These are phyloP conservation scores for Chrysoporthe cubensis DNA, from an alignment of 2,329 filamentous ascomycete genomes.

Conservation along the genomic window DNA sequence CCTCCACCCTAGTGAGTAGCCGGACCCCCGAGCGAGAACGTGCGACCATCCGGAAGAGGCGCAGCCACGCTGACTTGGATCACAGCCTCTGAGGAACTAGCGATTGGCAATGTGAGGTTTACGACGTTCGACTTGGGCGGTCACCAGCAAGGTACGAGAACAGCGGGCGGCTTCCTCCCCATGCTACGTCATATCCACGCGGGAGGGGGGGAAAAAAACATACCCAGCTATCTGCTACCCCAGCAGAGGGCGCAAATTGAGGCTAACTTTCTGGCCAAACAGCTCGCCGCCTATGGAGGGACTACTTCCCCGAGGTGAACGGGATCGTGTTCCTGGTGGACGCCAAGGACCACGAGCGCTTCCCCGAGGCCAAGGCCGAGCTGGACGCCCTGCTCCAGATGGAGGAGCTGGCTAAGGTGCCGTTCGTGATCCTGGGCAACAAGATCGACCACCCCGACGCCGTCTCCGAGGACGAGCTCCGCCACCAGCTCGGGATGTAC, in stretches of 20 bases:
- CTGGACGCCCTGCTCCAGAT: slow-evolving; percentile 93
- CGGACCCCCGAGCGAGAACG: background rate
- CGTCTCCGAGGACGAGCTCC: slow-evolving; percentile 91
- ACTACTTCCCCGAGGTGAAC: slow-evolving; percentile 95
- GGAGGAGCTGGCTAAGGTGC: slow-evolving; percentile 95
- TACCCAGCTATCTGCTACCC: background rate
- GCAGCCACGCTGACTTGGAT: slow-evolving; percentile 27
- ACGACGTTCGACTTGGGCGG: slow-evolving; percentile 93
- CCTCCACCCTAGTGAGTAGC: slow-evolving; percentile 78
- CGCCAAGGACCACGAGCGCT: slow-evolving; percentile 94
- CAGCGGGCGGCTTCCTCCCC: background rate
- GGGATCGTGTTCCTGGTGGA: slow-evolving; percentile 98
- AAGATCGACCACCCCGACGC: slow-evolving; percentile 99
- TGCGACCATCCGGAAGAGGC: no score
- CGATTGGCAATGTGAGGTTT: slow-evolving; percentile 91
- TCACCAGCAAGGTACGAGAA: slow-evolving; percentile 78
- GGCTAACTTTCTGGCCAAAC: slow-evolving; percentile 21
- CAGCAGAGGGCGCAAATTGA: background rate
- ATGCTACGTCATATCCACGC: background rate
- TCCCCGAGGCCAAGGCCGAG: slow-evolving; percentile 93
- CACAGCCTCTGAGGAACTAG: slow-evolving; percentile 84
- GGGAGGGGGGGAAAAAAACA: background rate
- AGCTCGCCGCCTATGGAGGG: slow-evolving; percentile 94
- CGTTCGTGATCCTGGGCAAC: slow-evolving; percentile 95
- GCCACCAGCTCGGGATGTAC: slow-evolving; percentile 89